Evolutionary conservation across 2,329 filamentous ascomycete genomes (phyloP), one percentile per base, ranked within the genome.

Genomic region (Hypoxylon sp.): DNA sequence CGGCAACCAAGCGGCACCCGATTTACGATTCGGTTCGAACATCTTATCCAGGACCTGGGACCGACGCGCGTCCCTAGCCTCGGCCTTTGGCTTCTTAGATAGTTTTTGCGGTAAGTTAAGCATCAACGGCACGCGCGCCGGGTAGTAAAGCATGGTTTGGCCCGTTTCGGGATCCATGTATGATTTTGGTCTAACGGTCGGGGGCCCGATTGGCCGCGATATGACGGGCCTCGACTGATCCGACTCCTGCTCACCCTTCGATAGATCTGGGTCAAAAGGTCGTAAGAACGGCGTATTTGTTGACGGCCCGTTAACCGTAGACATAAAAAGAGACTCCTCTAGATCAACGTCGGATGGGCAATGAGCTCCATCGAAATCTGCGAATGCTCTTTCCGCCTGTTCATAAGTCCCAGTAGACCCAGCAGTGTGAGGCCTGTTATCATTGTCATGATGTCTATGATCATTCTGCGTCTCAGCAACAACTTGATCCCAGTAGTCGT

Each of bases 101-200:
- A 98, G 83, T 74, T 94, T 92, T 48, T 94, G 94, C 0, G 96
- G 96, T 11, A 99, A 83, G 74, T 97, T 98, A 63, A 99, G 86
- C 90, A 97, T 94, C 69, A 92, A 91, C 2, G 96, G 96, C 2
- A 99, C 96, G 0, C 94, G 94, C 2, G 96, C 96, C 13, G 96
- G 96, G 78, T 99, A 99, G 80, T 91, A 98, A 9, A 97, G 89
- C 93, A 98, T 97, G 73, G 90, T 85, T 72, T 95, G 89, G 3
- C 89, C 91, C 1, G 91, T 91, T 26, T 86, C 83, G 1, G 88
- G 88, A 75, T 90, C 85, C 75, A 88, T 81, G 77, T 90, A 91
- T 0, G 89, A 89, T 68, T 87, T 84, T 10, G 88, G 83, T 58
- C 82, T 78, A 22, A 71, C 76, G 33, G 75, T 78, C 19, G 73